A percentile compares a stretch with the other conserved stretches of the same genome.
Conservation (phyloP, 2,329 filamentous ascomycete species). For the Helotiales sp. region DNA sequence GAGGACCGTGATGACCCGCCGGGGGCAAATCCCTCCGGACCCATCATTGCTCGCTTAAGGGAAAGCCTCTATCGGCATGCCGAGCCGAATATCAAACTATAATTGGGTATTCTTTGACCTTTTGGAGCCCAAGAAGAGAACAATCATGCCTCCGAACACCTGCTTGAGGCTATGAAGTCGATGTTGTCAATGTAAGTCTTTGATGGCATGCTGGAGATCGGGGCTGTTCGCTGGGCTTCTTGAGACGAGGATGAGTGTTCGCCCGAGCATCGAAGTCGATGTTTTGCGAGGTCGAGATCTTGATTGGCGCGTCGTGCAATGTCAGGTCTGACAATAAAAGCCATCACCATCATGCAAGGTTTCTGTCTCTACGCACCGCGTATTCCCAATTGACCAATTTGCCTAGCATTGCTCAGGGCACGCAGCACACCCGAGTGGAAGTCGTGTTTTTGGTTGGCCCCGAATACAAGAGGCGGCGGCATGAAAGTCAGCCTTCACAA, state of each 20-base stretch:
- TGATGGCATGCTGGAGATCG: background rate
- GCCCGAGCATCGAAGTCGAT: background rate
- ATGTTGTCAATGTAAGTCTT: too few relatives aligned
- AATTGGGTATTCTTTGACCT: background rate
- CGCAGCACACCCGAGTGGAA: too few relatives aligned
- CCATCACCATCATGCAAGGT: too few relatives aligned
- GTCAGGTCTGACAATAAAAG: too few relatives aligned
- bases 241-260: background rate
- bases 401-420: too few relatives aligned
- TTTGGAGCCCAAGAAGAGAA: background rate
- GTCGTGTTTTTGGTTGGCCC: too few relatives aligned
- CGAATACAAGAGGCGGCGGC: too few relatives aligned
- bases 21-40: background rate
- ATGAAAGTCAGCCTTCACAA: too few relatives aligned
- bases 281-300: background rate
- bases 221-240: background rate
- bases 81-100: background rate
- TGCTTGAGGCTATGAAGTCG: too few relatives aligned
- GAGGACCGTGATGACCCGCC: background rate
- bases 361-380: too few relatives aligned
- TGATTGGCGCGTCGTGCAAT: background rate
- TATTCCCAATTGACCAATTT: too few relatives aligned
- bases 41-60: background rate
- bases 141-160: too few relatives aligned
- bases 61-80: background rate